These are phyloP conservation scores for Aspergillus wentii DNA, from an alignment of 495 filamentous ascomycete genomes.

Conservation along the genomic window DNA sequence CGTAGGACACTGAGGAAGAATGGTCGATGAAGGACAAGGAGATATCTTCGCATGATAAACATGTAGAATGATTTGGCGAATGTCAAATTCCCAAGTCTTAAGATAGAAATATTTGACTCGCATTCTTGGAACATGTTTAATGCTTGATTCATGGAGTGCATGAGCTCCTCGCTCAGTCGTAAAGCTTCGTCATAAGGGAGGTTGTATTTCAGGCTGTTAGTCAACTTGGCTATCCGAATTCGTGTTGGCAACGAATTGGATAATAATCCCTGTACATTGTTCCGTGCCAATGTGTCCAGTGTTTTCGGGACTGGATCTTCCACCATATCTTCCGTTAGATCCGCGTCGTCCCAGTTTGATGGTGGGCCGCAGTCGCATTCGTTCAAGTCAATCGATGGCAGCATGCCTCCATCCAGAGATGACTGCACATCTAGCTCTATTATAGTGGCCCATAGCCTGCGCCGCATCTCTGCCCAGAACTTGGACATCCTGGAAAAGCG, in stretches of 20 bases:
- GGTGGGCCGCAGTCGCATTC: conserved; percentile 49
- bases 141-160: conserved; percentile 24
- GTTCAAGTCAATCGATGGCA: conserved; percentile 40
- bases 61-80: conserved; percentile 33
- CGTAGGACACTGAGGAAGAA: conserved; percentile 44
- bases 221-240: conserved; percentile 40
- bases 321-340: conserved; percentile 44
- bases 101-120: conserved; percentile 14
- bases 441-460: conserved; percentile 59
- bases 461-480: conserved; percentile 50
- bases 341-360: conserved; percentile 51
- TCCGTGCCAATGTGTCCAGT: conserved; percentile 36
- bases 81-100: conserved; percentile 16
- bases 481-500: conserved; percentile 42
- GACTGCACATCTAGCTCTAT: conserved; percentile 55
- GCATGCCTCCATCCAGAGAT: conserved; percentile 50
- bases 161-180: conserved; percentile 37
- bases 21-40: conserved; percentile 48
- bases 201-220: conserved; percentile 45
- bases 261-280: conserved; percentile 49
- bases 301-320: conserved; percentile 25
- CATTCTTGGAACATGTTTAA: conserved; percentile 21
- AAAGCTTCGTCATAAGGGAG: conserved; percentile 49
- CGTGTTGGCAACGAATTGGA: conserved; percentile 42
- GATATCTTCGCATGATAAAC: conserved; percentile 46